Base-by-base conservation (phyloP, 768 basidiomycete genomes). In the Plicaturopsis crispa region DNA sequence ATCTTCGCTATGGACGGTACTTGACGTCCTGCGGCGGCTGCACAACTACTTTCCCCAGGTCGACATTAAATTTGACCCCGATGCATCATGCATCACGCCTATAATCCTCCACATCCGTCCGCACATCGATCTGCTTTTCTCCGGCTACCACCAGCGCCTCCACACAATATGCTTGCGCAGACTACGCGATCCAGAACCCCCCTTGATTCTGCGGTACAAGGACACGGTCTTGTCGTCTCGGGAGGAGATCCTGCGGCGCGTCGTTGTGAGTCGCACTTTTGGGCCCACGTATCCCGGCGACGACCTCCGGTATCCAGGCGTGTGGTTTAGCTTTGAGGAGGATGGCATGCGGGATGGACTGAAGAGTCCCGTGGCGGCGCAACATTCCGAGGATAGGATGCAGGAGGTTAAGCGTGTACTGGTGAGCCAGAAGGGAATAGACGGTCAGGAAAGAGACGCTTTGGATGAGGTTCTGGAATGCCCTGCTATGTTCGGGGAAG, bases 241-340 rank as follows among this genome's bases (percentile, higher is more conserved):
- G 1, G 67, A 75, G 18, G 75, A 82, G 31, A 64, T 73, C 2
- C 60, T 91, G 12, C 66, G 75, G 33, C 72, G 80, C 31, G 68
- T 82, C 2, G 71, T 68, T 21, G 81, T 90, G 3, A 80, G 73
- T 42, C 72, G 76, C 28, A 75, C 73, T 12, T 89, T 91, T 57
- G 87, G 87, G 2, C 88, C 87, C 2, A 90, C 87, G 1, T 90
- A 89, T 56, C 75, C 82, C 8, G 73, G 73, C 19, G 82, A 87
- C 41, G 80, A 83, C 46, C 59, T 89, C 47, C 73, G 73, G 31
- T 91, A 89, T 59, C 88, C 87, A 2, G 87, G 87, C 1, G 67
- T 90, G 23, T 81, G 79, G 73, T 91, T 91, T 53, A 77, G 78
- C 47, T 90, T 90, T 46, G 83, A 85, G 31, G 86, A 87, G 36